Evolutionary conservation across 306 rosid species (phyloP).

Genomic region (Dryas alaskensis): DNA sequence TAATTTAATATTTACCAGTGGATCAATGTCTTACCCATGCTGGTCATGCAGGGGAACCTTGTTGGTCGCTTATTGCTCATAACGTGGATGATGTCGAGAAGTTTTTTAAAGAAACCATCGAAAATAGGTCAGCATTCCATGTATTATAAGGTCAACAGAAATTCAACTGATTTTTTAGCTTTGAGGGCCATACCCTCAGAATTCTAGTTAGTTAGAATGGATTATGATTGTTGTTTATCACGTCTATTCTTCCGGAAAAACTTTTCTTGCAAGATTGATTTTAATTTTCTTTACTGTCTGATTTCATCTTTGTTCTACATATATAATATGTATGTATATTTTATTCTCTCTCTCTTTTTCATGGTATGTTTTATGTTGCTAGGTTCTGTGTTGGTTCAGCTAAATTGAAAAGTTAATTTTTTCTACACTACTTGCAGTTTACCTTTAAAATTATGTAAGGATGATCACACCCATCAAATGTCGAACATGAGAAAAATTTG

Average conservation of each 20-base stretch:
- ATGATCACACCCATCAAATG: background rate
- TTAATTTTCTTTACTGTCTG: background rate
- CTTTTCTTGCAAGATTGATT: background rate
- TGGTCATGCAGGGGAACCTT: slow-evolving; percentile 65
- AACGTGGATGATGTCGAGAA: slow-evolving; percentile 76
- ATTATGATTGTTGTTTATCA: background rate
- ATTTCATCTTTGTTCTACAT: no score
- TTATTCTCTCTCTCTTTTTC: background rate
- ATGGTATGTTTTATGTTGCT: background rate
- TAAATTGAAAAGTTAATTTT: background rate
- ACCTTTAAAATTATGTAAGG: background rate
- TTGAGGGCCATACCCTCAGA: background rate
- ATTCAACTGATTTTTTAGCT: background rate
- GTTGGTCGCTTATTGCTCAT: slow-evolving; percentile 76
- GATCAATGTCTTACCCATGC: background rate
- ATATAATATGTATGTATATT: no score
- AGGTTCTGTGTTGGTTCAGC: background rate
- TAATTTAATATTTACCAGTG: background rate
- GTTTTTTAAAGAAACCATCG: slow-evolving; percentile 82
- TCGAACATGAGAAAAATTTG: background rate
- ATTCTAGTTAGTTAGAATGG: background rate
- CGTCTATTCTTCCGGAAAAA: no score
- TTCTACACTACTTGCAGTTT: background rate
- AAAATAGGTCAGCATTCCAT: slow-evolving; percentile 61
- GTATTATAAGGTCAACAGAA: background rate